These are phyloP conservation scores for Periglandula ipomoeae DNA, from an alignment of 2,329 filamentous ascomycete genomes.

Conservation along the genomic window DNA sequence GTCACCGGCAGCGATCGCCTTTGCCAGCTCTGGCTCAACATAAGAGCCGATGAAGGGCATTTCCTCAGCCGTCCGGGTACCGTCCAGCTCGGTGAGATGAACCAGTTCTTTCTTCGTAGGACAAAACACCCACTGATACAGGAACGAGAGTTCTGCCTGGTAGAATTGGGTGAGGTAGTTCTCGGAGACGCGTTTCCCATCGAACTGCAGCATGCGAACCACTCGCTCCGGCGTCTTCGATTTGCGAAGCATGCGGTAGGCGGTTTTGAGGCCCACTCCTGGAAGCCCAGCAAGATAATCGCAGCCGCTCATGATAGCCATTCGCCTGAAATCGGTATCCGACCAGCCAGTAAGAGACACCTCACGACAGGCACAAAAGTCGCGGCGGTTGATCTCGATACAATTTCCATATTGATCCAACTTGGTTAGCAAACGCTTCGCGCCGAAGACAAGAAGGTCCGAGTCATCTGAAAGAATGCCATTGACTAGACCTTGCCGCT, in stretches of 20 bases:
- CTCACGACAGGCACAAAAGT: slow-evolving; percentile 83
- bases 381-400: slow-evolving; percentile 78
- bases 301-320: slow-evolving; percentile 95
- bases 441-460: slow-evolving; percentile 89
- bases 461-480: slow-evolving; percentile 96
- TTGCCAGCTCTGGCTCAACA: slow-evolving; percentile 60
- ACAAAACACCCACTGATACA: slow-evolving; percentile 93
- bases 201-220: slow-evolving; percentile 75
- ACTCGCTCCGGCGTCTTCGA: slow-evolving; percentile 80
- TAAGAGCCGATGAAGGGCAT: slow-evolving; percentile 75
- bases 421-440: slow-evolving; percentile 84
- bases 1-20: slow-evolving; percentile 69
- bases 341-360: slow-evolving; percentile 87
- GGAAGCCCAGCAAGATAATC: slow-evolving; percentile 86
- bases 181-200: slow-evolving; percentile 75
- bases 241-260: slow-evolving; percentile 81
- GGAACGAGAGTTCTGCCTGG: slow-evolving; percentile 83
- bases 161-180: slow-evolving; percentile 75
- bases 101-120: slow-evolving; percentile 62
- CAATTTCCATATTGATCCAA: slow-evolving; percentile 90
- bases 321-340: slow-evolving; percentile 80
- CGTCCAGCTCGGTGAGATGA: slow-evolving; percentile 59
- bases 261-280: slow-evolving; percentile 85
- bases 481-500: slow-evolving; percentile 71
- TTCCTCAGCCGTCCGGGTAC: slow-evolving; percentile 53